Percentiles rank a stretch among this genome's conserved stretches.
Evolutionary conservation across 2,329 filamentous ascomycete species (phyloP).

Genomic region (Xylariaceae sp.): DNA sequence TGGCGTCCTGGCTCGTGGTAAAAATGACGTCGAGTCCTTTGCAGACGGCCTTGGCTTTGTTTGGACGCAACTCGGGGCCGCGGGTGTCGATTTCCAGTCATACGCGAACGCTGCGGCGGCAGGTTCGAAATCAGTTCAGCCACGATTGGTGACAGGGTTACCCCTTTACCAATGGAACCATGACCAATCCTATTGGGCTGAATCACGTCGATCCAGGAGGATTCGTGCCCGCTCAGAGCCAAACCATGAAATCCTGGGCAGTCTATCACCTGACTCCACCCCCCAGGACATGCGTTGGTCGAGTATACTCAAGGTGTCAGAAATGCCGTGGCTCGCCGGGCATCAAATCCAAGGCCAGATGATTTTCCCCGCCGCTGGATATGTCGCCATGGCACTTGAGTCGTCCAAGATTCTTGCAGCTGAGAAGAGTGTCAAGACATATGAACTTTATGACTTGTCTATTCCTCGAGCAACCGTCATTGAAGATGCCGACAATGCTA

Average conservation of each 20-base stretch:
- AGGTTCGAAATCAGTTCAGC: not conserved
- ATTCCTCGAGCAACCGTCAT: constrained; percentile 28
- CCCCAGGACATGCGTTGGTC: constrained; percentile 22
- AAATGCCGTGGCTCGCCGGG: constrained; percentile 28
- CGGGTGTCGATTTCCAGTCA: constrained; percentile 17
- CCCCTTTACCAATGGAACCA: constrained; percentile 33
- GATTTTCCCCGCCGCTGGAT: constrained; percentile 35
- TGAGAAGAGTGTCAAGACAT: not conserved
- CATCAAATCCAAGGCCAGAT: constrained; percentile 34
- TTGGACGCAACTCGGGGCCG: constrained; percentile 16
- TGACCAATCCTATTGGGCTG: constrained; percentile 16
- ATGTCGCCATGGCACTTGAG: constrained; percentile 31
- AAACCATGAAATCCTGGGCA: constrained; percentile 23
- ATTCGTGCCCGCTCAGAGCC: not conserved
- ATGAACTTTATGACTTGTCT: constrained; percentile 31
- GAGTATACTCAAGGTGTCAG: constrained; percentile 27
- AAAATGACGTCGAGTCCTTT: constrained; percentile 34
- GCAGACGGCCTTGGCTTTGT: constrained; percentile 23
- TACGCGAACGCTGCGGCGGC: not conserved
- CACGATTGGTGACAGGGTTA: constrained; percentile 12
- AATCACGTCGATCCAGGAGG: constrained; percentile 21
- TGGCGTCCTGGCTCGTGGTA: constrained; percentile 41
- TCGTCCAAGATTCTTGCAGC: constrained; percentile 16
- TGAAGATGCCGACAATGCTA: constrained; percentile 12
- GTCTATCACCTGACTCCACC: not conserved